These are phyloP conservation scores for Acmispon strigosus DNA, from an alignment of 306 rosid genomes.

Conservation along the genomic window DNA sequence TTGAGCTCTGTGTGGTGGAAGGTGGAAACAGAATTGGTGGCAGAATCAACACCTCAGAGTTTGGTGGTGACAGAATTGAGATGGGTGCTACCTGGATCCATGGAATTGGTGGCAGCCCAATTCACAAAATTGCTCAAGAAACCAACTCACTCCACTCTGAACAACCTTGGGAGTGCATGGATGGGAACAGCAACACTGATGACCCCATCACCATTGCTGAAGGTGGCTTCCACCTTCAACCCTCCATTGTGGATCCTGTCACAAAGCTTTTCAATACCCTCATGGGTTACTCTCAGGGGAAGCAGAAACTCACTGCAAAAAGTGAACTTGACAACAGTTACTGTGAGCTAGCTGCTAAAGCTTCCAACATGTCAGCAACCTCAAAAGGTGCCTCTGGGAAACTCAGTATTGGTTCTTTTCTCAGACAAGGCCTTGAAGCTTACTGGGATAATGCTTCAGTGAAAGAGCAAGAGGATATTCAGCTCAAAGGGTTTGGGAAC, in stretches of 20 bases:
- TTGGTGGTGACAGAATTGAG: constrained; percentile 87
- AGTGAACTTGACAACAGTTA: constrained; percentile 13
- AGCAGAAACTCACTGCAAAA: constrained; percentile 12
- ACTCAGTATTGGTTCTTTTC: constrained; percentile 67
- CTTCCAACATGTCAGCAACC: neutral
- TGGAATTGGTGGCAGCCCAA: constrained; percentile 86
- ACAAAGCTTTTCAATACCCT: constrained; percentile 58
- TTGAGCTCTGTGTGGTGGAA: constrained; percentile 76
- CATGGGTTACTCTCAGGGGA: constrained; percentile 68
- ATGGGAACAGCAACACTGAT: constrained; percentile 39
- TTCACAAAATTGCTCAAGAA: constrained; percentile 67
- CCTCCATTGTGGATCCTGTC: constrained; percentile 53
- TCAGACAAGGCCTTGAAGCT: constrained; percentile 53
- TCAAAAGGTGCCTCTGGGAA: constrained; percentile 23
- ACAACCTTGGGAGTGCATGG: constrained; percentile 99
- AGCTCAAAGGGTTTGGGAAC: constrained; percentile 38
- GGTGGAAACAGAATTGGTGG: constrained; percentile 92
- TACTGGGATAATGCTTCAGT: constrained; percentile 36
- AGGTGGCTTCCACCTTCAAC: constrained; percentile 53
- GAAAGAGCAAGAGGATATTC: constrained; percentile 27
- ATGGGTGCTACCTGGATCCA: constrained; percentile 99
- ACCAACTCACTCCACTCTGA: constrained; percentile 62
- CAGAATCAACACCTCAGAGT: constrained; percentile 82
- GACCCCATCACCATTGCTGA: constrained; percentile 66
- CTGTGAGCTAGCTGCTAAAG: constrained; percentile 28